These are phyloP conservation scores for Lophiotrema nucula DNA, from an alignment of 495 filamentous ascomycete species.

Conservation along the genomic window DNA sequence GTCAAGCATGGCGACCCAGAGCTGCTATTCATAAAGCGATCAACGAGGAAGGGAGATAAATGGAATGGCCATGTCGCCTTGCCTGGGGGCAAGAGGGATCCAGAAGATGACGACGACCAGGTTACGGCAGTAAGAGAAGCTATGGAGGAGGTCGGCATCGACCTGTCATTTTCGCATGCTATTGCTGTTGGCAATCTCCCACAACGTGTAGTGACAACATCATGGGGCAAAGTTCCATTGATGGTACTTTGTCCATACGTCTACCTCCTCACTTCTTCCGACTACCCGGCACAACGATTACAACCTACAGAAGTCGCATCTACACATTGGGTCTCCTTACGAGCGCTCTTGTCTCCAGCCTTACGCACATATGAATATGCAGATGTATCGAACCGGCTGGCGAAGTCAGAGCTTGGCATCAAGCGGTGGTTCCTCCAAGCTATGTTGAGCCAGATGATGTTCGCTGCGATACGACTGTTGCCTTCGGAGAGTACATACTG, in stretches of 20 bases:
- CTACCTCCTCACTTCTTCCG: conserved; percentile 60
- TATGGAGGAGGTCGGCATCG: conserved; percentile 68
- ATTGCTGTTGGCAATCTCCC: conserved; percentile 67
- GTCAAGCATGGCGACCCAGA: conserved; percentile 73
- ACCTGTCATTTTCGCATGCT: conserved; percentile 55
- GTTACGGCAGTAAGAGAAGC: conserved; percentile 68
- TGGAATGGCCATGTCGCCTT: conserved; percentile 77
- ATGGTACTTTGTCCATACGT: conserved; percentile 80
- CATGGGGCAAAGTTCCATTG: conserved; percentile 71
- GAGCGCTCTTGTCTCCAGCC: conserved; percentile 60
- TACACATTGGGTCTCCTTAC: conserved; percentile 73
- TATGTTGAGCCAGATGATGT: conserved; percentile 67
- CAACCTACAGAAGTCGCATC: conserved; percentile 74
- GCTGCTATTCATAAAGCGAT: conserved; percentile 74
- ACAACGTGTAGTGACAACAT: conserved; percentile 69
- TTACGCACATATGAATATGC: conserved; percentile 63
- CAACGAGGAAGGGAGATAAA: conserved; percentile 66
- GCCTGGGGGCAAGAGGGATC: conserved; percentile 71
- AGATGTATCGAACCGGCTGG: conserved; percentile 65
- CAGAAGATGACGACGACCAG: conserved; percentile 63
- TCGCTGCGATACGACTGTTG: conserved; percentile 64
- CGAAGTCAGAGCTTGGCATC: conserved; percentile 51
- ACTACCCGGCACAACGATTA: conserved; percentile 58
- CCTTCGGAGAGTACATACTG: conserved; percentile 62
- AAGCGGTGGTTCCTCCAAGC: conserved; percentile 52